Base-by-base conservation (phyloP, 768 basidiomycete genomes). In the Amanita pseudoporphyria region DNA sequence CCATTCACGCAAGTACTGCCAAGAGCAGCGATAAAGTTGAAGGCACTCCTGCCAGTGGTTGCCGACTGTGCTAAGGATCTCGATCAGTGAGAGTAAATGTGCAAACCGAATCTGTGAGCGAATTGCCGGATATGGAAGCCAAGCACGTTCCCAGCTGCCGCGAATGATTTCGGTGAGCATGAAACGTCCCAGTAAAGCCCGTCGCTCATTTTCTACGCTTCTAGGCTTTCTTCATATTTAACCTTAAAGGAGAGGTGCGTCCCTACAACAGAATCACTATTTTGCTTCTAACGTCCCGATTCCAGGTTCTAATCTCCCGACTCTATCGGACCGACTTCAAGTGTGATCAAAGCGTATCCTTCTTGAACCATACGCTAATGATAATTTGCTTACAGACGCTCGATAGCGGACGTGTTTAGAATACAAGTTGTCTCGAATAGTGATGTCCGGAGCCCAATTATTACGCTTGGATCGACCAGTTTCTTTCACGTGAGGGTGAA, bases 341-440 rank as follows among this genome's bases (percentile, higher is more conserved):
- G 96, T 95, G 66, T 66, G 76, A 59, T 54, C 57, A 47, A 49
- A 47, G 10, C 49, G 36, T 42, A 52, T 49, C 35, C 13, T 9
- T 33, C 24, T 24, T n/a, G 37, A 35, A 38, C n/a, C 28, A 24
- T 47, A 26, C 37, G 39, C 58, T 59, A 43, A 52, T 45, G 14
- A 28, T 32, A 6, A 21, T 37, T 45, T 14, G 9, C 36, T 44
- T 56, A 3, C 56, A 96, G 94, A 70, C 90, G 93, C 49, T 92
- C 93, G 37, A 95, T 96, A 56, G 89, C 94, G 33, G 94, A 96
- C 62, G 93, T 99, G 26, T 99, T 99, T 66, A 82, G 96, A 56
- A 98, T 99, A 64, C 96, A 99, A 65, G 96, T 99, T 62, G 87
- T 99, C 45, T 96, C 95, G 32, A 97, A 92, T 70, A 90, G 87